Base-by-base conservation (phyloP, 768 basidiomycete species). In the Leccinum imitatum region DNA sequence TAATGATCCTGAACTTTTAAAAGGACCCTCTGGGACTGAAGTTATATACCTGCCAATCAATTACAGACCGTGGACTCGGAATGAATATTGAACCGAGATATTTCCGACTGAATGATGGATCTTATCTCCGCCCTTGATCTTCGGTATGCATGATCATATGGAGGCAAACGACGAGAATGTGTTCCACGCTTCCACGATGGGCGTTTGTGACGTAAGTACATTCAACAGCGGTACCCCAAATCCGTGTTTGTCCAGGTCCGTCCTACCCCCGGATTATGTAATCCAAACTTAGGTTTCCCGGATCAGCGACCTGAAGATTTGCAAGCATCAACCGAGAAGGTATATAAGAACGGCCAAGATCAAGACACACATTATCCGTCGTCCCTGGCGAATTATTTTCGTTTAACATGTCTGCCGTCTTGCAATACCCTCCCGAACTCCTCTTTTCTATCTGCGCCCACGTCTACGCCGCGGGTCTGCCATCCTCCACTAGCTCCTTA, bases 381-480 rank as follows among this genome's bases (percentile, higher is more conserved):
- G 6, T 41, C 39, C 39, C 39, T 9, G 41, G 41, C n/a, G 41
- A n/a, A n/a, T 44, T 44, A 10, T 11, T 19, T 19, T 44, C 5
- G 3, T 31, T 31, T 19, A 6, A 48, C 63, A 69, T 70, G 70
- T 65, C 69, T 44, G 58, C 68, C 50, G 71, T 77, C 46, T 57
- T 68, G 39, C 79, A 82, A 61, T 91, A 82, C 71, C 91, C 91
- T 7, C 79, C 86, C 8, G 91, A 93, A 67, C 73, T 94, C 15
- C 81, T 91, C 57, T 83, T 83, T 59, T 76, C 84, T 31, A 87
- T 95, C 60, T 93, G 90, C 64, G 83, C 87, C 0, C 81, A 89
- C 57, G 77, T 94, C 37, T 91, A 86, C 67, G 80, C 82, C 6
- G 77, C 86, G 30, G 84, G 86, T 60, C 73, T 87, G 4, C 84